Evolutionary conservation across 176 grass and related monocot species (phyloP), one percentile per base, ranked within the genome.

Genomic region (Secale cereale): DNA sequence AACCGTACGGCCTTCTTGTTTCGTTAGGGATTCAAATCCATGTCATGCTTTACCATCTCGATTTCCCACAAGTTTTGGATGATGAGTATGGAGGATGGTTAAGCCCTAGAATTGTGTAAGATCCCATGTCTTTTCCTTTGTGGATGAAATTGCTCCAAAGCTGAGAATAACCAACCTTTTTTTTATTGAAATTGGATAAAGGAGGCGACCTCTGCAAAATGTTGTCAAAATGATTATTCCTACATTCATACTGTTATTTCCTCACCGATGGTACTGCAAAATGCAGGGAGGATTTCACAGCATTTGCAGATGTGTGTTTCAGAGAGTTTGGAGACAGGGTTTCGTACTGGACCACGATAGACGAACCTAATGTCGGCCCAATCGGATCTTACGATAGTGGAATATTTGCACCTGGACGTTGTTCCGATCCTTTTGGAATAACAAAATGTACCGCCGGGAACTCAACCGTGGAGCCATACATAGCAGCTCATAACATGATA

Each of bases 31-130:
- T 96, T 68, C 65, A 91, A 65, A 16, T 88, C 25, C 94, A 96
- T 30, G 69, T 85, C n/a, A 91, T 88, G 59, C 64, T 96, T 63
- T 91, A 89, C 74, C 94, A 93, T 39, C 72, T 91, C 2, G 94
- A 96, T 80, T 35, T 89, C 28, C 94, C 94, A 2, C 89, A 93
- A 79, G 78, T 80, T 81, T 72, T 94, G 13, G 90, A 94, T 32
- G 87, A 94, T 9, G 92, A 94, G 36, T 94, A 94, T 19, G 77
- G 59, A 19, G 77, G 77, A 63, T 79, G 77, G 77, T 41, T 79
- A 43, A 79, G 77, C 59, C 57, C 57, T 33, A 79, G 86, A 86
- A 90, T 93, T 45, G 68, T 93, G 88, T 87, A 93, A 87, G 45
- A 50, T 32, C 25, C 5, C 6, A 7, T 15, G 31, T 57, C 23